phyloP scores from a whole-genome alignment of 2,329 filamentous ascomycete species.

The Calonectria ilicicola region DNA sequence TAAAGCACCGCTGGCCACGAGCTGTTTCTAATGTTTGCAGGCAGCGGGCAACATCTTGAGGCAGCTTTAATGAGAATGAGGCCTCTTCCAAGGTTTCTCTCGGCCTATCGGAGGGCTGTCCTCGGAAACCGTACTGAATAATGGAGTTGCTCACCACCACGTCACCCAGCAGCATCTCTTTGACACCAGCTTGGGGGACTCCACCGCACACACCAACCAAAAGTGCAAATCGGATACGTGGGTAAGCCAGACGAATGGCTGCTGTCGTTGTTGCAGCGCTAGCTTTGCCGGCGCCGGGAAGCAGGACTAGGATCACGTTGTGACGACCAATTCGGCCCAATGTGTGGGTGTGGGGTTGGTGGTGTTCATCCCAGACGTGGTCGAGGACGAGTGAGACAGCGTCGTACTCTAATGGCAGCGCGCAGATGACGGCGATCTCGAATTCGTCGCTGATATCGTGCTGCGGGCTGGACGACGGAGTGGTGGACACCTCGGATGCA shows the following conservation, averaged over 20 bases:
- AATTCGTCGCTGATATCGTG: background rate
- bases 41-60: background rate
- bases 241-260: background rate
- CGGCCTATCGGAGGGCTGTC: background rate
- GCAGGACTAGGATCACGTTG: background rate
- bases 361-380: background rate
- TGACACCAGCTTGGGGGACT: background rate
- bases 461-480: background rate
- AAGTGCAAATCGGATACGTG: background rate
- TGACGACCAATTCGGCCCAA: background rate
- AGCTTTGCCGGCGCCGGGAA: background rate
- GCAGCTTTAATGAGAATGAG: background rate
- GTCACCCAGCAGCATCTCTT: conserved; percentile 3
- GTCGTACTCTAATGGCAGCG: background rate
- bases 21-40: background rate
- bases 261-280: background rate
- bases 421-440: background rate
- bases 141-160: background rate
- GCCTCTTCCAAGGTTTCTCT: background rate
- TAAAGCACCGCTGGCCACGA: background rate
- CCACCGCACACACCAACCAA: background rate
- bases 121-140: background rate
- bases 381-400: background rate
- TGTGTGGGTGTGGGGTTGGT: background rate
- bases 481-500: background rate